Percentiles rank a stretch among this genome's conserved stretches.
Evolutionary conservation across 139 green algal species (phyloP).

Genomic region (Closterium sp.): DNA sequence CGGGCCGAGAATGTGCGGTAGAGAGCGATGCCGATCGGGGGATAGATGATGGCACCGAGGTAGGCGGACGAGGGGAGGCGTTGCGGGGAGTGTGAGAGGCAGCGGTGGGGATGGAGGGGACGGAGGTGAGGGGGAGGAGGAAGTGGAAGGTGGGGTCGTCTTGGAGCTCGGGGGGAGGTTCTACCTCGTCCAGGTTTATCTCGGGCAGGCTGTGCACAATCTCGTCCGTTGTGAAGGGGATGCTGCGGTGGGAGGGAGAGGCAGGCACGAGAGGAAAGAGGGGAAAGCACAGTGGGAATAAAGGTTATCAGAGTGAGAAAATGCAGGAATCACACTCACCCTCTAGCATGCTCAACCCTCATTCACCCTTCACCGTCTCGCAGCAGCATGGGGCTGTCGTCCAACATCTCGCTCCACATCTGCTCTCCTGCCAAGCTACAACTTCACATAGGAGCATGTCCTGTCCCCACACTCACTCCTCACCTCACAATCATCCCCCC

Average conservation of each 20-base stretch:
- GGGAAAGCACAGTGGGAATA: neutral
- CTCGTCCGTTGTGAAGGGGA: constrained; percentile 8
- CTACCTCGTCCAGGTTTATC: constrained; percentile 16
- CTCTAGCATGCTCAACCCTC: neutral
- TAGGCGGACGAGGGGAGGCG: neutral
- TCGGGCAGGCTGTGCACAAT: neutral
- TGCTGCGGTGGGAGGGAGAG: neutral
- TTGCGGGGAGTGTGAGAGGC: neutral
- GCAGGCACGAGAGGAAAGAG: neutral
- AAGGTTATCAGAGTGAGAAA: too few relatives aligned
- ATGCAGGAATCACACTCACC: too few relatives aligned
- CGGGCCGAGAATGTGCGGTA: neutral
- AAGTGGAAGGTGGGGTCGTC: constrained; percentile 4
- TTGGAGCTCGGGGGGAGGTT: constrained; percentile 9
- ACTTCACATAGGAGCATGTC: too few relatives aligned
- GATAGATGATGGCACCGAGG: neutral
- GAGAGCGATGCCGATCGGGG: neutral
- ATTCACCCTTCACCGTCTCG: constrained; percentile 6
- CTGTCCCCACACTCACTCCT: too few relatives aligned
- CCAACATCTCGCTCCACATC: constrained; percentile 9
- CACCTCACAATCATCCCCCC: too few relatives aligned
- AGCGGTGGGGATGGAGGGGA: neutral
- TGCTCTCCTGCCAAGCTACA: too few relatives aligned
- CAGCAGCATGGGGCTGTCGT: constrained; percentile 3
- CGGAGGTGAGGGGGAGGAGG: constrained; percentile 4